Evolutionary conservation across 306 rosid species (phyloP).

Genomic region (Glycine tomentella): DNA sequence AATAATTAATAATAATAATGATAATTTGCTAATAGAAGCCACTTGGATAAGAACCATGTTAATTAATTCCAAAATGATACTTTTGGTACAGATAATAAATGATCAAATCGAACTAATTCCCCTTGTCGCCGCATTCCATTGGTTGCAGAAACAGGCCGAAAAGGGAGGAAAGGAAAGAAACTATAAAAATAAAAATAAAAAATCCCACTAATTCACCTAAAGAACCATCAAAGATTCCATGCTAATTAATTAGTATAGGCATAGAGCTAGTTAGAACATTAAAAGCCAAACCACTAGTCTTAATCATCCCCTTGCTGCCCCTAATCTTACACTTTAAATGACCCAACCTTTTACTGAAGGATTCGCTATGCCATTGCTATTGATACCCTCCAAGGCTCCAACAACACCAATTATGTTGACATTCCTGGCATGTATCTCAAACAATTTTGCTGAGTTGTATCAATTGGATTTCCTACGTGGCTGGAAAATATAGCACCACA

Average conservation of each 20-base stretch:
- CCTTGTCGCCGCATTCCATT: constrained; percentile 31
- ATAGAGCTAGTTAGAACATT: not conserved
- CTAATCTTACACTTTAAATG: constrained; percentile 22
- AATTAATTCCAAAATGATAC: not conserved
- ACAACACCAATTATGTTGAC: constrained; percentile 4
- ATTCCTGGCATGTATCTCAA: constrained; percentile 5
- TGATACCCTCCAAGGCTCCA: not conserved
- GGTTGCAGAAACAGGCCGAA: not conserved
- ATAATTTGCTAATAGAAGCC: not conserved
- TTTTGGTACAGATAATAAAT: not conserved
- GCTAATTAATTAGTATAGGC: not conserved
- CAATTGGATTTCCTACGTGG: constrained; percentile 36
- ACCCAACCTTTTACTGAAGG: constrained; percentile 35
- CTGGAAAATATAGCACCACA: constrained; percentile 9
- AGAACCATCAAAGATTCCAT: constrained; percentile 17
- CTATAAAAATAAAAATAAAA: not conserved
- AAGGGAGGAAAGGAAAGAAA: not conserved
- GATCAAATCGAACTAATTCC: constrained; percentile 29
- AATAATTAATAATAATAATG: not conserved
- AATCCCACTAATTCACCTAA: not conserved
- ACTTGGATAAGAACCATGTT: not conserved
- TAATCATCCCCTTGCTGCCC: not conserved
- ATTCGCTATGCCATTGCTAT: not conserved
- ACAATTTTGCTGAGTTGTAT: constrained; percentile 44
- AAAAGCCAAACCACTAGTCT: not conserved